Base-by-base conservation (phyloP, 2,329 filamentous ascomycete genomes). In the Fusarium sp. region DNA sequence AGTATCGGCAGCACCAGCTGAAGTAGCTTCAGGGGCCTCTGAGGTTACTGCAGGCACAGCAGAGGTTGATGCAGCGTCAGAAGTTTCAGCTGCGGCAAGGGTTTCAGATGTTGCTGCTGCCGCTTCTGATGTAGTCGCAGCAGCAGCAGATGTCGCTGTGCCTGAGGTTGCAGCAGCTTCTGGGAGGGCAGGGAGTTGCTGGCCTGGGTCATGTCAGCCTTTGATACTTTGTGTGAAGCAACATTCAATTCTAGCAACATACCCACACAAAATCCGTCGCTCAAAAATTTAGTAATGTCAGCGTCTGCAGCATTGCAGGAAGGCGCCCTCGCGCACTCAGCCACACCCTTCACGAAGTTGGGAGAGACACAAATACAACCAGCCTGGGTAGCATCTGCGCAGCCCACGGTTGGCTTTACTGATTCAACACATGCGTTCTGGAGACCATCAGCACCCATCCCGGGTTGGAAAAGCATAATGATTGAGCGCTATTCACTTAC, bases 361-460 rank as follows among this genome's bases (percentile, higher is more conserved):
- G 75, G 57, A 14, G 80, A 80, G 32, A 66, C 72, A 69, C 85
- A 86, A 18, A 86, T 77, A 66, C 85, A 86, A 18, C 76, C 71
- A 23, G 75, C 74, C 32, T 80, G 74, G 44, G 74, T 71, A 37
- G 78, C 78, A 63, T 69, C 77, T n/a, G 48, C 40, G 42, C 80
- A 82, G 13, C 55, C 45, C 18, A 63, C 61, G 38, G 60, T 59
- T 33, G 67, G 64, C 10, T 66, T 61, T 17, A 73, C 53, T 18
- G 42, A 44, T 15, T 64, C 55, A 23, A 66, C 50, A 48, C 73
- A 75, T 30, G 26, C n/a, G 20, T 46, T 58, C 73, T 77, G 35
- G 38, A 37, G 35, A 50, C 23, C 26, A 50, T 75, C 45, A 75
- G 71, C 37, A 61, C n/a, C 35, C 33, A 46, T 13, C 33, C 49